Percentiles rank a stretch among this genome's conserved stretches.
phyloP scores from a whole-genome alignment of 108 stramenopile genomes.

The Conticribra guillardii region DNA sequence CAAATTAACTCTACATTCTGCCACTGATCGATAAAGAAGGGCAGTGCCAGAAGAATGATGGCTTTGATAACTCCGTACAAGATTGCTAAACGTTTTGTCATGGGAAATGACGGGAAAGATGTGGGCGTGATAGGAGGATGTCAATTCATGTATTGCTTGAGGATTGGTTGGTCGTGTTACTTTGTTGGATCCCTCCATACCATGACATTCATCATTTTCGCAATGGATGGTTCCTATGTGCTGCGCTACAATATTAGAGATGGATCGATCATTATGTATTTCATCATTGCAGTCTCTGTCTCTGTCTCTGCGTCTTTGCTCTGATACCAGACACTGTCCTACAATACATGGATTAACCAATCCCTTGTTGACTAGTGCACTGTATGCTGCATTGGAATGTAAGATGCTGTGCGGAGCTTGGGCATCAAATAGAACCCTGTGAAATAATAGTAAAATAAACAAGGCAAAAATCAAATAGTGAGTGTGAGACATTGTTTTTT shows the following conservation, averaged over 20 bases:
- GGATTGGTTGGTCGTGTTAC: not conserved
- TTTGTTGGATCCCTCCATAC: not conserved
- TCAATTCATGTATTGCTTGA: not conserved
- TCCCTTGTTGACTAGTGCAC: slow-evolving; percentile 8
- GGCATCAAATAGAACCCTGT: slow-evolving; percentile 25
- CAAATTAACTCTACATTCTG: slow-evolving; percentile 1
- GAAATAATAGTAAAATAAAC: not conserved
- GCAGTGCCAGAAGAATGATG: not conserved
- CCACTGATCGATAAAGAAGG: not conserved
- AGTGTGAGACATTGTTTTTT: too few relatives aligned
- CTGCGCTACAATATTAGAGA: slow-evolving; percentile 12
- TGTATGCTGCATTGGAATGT: slow-evolving; percentile 31
- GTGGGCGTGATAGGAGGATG: not conserved
- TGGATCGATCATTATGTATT: not conserved
- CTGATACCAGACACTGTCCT: slow-evolving; percentile 1
- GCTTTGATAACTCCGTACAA: not conserved
- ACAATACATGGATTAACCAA: slow-evolving; percentile 19
- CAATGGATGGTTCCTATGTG: slow-evolving; percentile 4
- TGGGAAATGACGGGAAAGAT: slow-evolving; percentile 12
- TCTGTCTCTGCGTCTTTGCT: not conserved
- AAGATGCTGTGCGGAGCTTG: slow-evolving; percentile 21
- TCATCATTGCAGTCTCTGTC: not conserved
- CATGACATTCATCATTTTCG: not conserved
- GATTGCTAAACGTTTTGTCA: slow-evolving; percentile 4
- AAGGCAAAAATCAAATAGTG: not conserved